A percentile compares a stretch with the other conserved stretches of the same genome.
These are phyloP conservation scores for Xylaria sp. DNA, from an alignment of 2,329 filamentous ascomycete species.

Conservation along the genomic window DNA sequence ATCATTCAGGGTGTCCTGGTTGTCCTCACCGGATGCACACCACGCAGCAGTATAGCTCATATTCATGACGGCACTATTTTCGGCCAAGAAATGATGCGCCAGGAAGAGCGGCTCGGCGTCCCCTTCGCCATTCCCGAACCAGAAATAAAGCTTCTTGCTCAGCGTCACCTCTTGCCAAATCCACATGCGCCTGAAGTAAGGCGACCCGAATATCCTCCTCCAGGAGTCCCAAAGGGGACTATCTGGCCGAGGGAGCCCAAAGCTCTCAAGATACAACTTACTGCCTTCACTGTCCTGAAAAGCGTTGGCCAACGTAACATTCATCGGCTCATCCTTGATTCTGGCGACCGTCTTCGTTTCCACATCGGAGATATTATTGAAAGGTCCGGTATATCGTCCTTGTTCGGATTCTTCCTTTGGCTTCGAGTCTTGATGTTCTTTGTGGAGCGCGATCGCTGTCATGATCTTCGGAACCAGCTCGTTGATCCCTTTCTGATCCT, in stretches of 20 bases:
- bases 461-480: slow-evolving; percentile 25
- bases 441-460: slow-evolving; percentile 1
- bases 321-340: slow-evolving; percentile 8
- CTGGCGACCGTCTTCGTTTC: slow-evolving; percentile 15
- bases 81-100: slow-evolving; percentile 8
- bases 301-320: slow-evolving; percentile 1
- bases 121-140: slow-evolving; percentile 22
- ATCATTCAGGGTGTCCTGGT: slow-evolving; percentile 1
- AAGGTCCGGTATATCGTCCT: slow-evolving; percentile 2
- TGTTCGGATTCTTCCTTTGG: background rate
- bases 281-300: background rate
- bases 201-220: slow-evolving; percentile 25
- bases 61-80: slow-evolving; percentile 23
- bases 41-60: slow-evolving; percentile 26
- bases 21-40: slow-evolving; percentile 16
- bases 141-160: slow-evolving; percentile 26
- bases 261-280: slow-evolving; percentile 28
- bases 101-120: slow-evolving; percentile 17
- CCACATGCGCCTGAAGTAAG: slow-evolving; percentile 35
- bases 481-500: slow-evolving; percentile 24
- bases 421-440: background rate
- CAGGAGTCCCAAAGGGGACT: slow-evolving; percentile 31
- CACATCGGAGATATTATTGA: slow-evolving; percentile 17
- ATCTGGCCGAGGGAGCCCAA: slow-evolving; percentile 23
- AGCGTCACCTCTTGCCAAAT: slow-evolving; percentile 29